phyloP scores from a whole-genome alignment of 345 rosid species.

The Cardiospermum halicacabum region DNA sequence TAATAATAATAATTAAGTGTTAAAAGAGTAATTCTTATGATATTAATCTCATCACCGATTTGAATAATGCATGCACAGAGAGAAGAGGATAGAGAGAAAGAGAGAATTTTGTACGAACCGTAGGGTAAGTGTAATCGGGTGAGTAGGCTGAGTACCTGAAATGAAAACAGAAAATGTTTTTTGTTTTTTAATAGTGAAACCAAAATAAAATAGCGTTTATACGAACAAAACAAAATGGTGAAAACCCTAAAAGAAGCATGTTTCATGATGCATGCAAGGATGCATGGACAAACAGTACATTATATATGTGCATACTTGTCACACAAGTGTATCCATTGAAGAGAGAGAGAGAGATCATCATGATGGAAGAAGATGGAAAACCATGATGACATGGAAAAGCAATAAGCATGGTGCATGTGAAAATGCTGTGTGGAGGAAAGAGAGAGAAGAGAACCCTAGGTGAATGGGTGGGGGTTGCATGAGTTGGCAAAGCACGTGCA shows the following conservation, averaged over 20 bases:
- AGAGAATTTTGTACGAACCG: constrained; percentile 50
- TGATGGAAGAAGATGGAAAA: neutral
- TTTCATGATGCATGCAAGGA: neutral
- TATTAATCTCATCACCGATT: too few relatives aligned
- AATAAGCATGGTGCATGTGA: neutral
- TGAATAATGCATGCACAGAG: too few relatives aligned
- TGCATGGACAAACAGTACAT: too few relatives aligned
- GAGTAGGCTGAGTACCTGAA: constrained; percentile 90
- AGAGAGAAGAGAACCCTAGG: constrained; percentile 3
- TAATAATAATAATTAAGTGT: too few relatives aligned
- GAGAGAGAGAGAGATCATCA: constrained; percentile 8
- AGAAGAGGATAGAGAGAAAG: neutral
- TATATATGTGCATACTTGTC: neutral
- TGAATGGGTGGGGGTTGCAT: constrained; percentile 21
- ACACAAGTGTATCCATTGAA: neutral
- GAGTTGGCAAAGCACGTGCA: constrained; percentile 57
- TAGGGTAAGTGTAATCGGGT: constrained; percentile 79
- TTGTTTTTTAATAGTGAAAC: too few relatives aligned
- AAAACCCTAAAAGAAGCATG: constrained; percentile 1
- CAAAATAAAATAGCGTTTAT: constrained; percentile 6
- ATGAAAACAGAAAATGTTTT: too few relatives aligned
- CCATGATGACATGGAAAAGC: neutral
- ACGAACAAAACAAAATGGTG: constrained; percentile 14
- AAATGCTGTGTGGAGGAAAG: neutral
- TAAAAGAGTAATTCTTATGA: too few relatives aligned